Evolutionary conservation across 1,284 basidiomycete genomes (phyloP).

Genomic region (Wolfiporia cocos): DNA sequence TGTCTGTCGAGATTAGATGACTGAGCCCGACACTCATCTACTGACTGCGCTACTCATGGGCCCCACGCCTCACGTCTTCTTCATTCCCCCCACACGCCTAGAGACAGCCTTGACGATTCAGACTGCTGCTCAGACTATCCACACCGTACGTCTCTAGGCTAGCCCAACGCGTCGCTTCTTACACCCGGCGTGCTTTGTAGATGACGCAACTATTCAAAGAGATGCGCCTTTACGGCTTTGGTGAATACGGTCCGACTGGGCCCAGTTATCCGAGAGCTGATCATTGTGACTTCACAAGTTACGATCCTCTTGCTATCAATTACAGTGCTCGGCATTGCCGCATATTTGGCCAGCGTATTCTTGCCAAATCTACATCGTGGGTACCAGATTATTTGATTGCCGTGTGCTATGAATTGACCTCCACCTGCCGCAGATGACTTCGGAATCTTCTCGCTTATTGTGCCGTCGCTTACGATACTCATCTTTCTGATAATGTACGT

Average conservation of each 20-base stretch:
- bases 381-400: slow-evolving; percentile 17
- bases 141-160: neutral
- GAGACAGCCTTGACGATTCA: too few relatives aligned
- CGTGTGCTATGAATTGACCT: slow-evolving; percentile 3
- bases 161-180: too few relatives aligned
- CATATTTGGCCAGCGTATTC: slow-evolving; percentile 60
- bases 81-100: too few relatives aligned
- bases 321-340: slow-evolving; percentile 61
- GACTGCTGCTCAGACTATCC: neutral
- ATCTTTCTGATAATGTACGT: slow-evolving; percentile 29
- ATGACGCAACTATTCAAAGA: slow-evolving; percentile 29
- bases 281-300: too few relatives aligned
- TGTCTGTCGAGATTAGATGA: too few relatives aligned
- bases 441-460: slow-evolving; percentile 58
- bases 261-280: too few relatives aligned
- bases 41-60: too few relatives aligned
- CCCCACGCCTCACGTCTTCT: too few relatives aligned
- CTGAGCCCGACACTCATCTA: too few relatives aligned
- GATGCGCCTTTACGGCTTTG: slow-evolving; percentile 25
- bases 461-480: slow-evolving; percentile 58
- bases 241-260: slow-evolving; percentile 17
- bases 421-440: slow-evolving; percentile 46
- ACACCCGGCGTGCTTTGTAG: too few relatives aligned
- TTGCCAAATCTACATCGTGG: slow-evolving; percentile 57
- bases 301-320: slow-evolving; percentile 52